Base-by-base conservation (phyloP, 2,329 filamentous ascomycete species). In the Diaporthe caulivora region DNA sequence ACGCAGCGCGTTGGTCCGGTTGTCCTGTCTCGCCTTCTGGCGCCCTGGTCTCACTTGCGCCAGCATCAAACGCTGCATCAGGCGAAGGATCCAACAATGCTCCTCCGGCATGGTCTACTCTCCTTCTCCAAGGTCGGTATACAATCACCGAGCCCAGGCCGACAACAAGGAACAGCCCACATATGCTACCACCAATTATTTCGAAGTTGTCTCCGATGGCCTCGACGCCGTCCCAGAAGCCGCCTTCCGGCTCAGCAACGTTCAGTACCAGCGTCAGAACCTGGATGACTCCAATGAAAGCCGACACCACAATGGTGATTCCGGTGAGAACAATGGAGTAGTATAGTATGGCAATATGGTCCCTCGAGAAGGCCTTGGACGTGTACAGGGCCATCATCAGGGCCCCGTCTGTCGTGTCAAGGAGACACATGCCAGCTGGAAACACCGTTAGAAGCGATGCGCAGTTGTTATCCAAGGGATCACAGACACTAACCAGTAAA, bases 381-480 rank as follows among this genome's bases (percentile, higher is more conserved):
- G 95, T 95, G 83, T 99, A 98, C 1, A 98, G 87, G 0, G 93
- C 92, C 90, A 98, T 95, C 95, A 98, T 98, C 26, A 98, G 87
- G 1, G 96, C 96, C 31, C 96, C 96, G 78, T 98, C 97, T 0
- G 92, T 93, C 0, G 95, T 98, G 82, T 98, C 97, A 8, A 98
- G 86, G 29, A 98, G 88, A 81, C 95, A 98, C 97, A 99, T 98
- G 73, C 95, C 97, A 0, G 93, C 94, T 92, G 64, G 57, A 2
- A 1, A 6, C 1, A 11, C 18, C 67, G 72, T 55, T 26, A 49
- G 31, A 21, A 17, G 40, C 17, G n/a, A 1, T 17, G 3, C 8
- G 10, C 9, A n/a, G 64, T 26, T 26, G 21, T 10, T 29, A 5
- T 15, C 15, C 9, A 26, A 34, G 7, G n/a, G 13, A 6, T 11